These are phyloP conservation scores for Ambrosia hybrid DNA, from an alignment of 140 eudicot genomes.

Conservation along the genomic window DNA sequence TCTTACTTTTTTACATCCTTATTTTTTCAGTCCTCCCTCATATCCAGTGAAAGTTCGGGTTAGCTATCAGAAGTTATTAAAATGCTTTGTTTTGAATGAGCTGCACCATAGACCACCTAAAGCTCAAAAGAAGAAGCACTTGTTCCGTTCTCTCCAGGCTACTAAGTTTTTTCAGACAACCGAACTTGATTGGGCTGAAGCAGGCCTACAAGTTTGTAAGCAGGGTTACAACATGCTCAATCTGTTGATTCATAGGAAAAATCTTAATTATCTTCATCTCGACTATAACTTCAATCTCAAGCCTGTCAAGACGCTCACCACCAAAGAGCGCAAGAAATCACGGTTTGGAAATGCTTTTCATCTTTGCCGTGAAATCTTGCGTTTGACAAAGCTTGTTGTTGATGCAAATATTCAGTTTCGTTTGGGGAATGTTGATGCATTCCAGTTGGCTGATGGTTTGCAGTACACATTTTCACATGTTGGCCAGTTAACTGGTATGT, in stretches of 20 bases:
- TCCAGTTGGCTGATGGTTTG: slow-evolving; percentile 97
- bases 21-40: slow-evolving; percentile 94
- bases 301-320: slow-evolving; percentile 97
- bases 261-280: slow-evolving; percentile 91
- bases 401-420: slow-evolving; percentile 99
- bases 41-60: slow-evolving; percentile 99
- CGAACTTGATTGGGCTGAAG: slow-evolving; percentile 99
- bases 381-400: slow-evolving; percentile 94
- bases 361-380: slow-evolving; percentile 95
- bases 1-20: not conserved
- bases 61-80: slow-evolving; percentile 91
- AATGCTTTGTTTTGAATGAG: slow-evolving; percentile 95
- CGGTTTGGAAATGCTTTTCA: slow-evolving; percentile 98
- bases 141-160: slow-evolving; percentile 91
- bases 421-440: slow-evolving; percentile 97
- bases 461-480: slow-evolving; percentile 97
- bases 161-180: slow-evolving; percentile 97
- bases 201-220: slow-evolving; percentile 97
- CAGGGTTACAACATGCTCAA: slow-evolving; percentile 99
- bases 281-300: slow-evolving; percentile 93
- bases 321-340: slow-evolving; percentile 96
- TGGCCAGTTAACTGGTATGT: slow-evolving; percentile 99
- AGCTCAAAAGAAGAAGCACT: slow-evolving; percentile 97
- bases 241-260: slow-evolving; percentile 89
- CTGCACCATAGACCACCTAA: slow-evolving; percentile 99